Conservation (phyloP, 441 rosid genomes). For the Raphanus hybrid region DNA sequence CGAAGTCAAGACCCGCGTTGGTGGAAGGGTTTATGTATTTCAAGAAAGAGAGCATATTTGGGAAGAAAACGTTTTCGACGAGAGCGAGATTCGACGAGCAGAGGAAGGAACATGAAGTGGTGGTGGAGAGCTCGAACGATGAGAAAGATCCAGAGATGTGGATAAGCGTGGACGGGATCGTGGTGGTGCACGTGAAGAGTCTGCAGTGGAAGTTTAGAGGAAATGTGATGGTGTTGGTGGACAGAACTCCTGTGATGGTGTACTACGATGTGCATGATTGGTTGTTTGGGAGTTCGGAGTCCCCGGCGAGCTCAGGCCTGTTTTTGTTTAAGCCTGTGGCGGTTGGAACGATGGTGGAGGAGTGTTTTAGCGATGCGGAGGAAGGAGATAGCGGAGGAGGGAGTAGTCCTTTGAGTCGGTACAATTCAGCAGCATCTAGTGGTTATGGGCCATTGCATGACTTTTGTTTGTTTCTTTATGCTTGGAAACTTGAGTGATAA, state of each 20-base stretch:
- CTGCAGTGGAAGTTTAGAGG: slow-evolving; percentile 92
- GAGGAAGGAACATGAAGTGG: slow-evolving; percentile 61
- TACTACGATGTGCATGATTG: slow-evolving; percentile 94
- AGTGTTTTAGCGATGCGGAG: slow-evolving; percentile 33
- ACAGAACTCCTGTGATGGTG: slow-evolving; percentile 65
- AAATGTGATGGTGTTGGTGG: slow-evolving; percentile 64
- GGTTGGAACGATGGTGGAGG: slow-evolving; percentile 38
- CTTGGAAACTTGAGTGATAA: slow-evolving; percentile 79
- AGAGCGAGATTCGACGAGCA: slow-evolving; percentile 65
- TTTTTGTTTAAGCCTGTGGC: slow-evolving; percentile 73
- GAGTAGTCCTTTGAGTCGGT: slow-evolving; percentile 43
- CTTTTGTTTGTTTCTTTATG: slow-evolving; percentile 86
- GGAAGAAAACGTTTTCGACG: slow-evolving; percentile 74
- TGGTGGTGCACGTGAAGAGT: slow-evolving; percentile 72
- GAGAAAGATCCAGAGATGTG: slow-evolving; percentile 64
- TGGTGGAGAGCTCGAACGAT: slow-evolving; percentile 51
- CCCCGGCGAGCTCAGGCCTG: slow-evolving; percentile 46
- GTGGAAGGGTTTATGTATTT: slow-evolving; percentile 72
- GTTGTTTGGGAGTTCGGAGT: slow-evolving; percentile 55
- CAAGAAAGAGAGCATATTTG: slow-evolving; percentile 77
- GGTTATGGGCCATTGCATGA: slow-evolving; percentile 49
- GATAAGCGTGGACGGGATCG: slow-evolving; percentile 78
- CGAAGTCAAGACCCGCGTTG: slow-evolving; percentile 78
- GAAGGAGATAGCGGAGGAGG: slow-evolving; percentile 41
- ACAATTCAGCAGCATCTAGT: slow-evolving; percentile 42